Evolutionary conservation across 257 asterid genomes (phyloP), one percentile per base, ranked within the genome.

Genomic region (Galeopsis tetrahit): DNA sequence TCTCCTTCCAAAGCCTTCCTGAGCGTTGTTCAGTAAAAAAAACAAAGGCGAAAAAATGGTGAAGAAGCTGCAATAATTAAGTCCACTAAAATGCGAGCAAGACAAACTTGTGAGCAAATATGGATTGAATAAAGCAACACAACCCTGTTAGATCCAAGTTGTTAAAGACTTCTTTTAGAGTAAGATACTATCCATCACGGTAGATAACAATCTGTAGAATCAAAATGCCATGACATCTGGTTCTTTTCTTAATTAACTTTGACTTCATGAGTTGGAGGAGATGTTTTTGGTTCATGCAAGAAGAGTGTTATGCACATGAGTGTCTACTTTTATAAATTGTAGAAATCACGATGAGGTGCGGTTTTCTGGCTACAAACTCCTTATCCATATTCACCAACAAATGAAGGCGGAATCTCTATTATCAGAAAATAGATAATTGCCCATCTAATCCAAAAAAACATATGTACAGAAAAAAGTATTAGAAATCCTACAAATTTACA

Each of bases 201-300:
- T 90, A 92, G 73, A 90, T 92, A 66, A 92, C 98, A 58, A 92
- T 96, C 96, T 92, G 89, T 68, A 76, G 15, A 53, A 66, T 39
- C 67, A 71, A 14, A 70, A 62, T 14, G 66, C 75, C 69, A 80
- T 69, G 62, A 76, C 10, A 72, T 8, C 38, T 42, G 96, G 98
- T 85, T 92, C 98, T 74, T 90, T 90, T 79, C 82, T 83, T 66
- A 90, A 80, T n/a, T n/a, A n/a, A n/a, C 78, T 92, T 92, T 63
- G 92, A 88, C 83, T 92, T 92, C 77, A 92, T 92, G 83, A 92
- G 90, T 78, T 92, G 85, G 70, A 92, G 87, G 80, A 92, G 98
- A 82, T 88, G 98, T 73, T 92, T 92, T 85, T 92, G 98, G 83
- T 90, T 92, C 98, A 92, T 92, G 82, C 96, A 92, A 77, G 98